Conservation (phyloP, 331 rosid genomes). For the Dryas integrifolia region DNA sequence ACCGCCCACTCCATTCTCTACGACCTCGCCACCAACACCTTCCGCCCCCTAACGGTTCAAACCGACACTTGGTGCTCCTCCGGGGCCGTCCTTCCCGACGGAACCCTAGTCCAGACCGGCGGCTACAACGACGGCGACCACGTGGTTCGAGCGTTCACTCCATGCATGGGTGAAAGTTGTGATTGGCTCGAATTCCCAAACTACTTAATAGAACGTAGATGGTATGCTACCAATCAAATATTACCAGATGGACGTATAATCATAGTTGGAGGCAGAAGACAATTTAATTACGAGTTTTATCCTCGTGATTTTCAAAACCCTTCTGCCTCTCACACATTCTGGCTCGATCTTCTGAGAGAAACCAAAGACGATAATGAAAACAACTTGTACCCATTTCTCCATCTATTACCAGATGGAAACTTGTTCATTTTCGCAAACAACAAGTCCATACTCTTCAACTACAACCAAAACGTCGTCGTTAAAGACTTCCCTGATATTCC, state of each 20-base stretch:
- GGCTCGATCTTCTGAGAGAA: conserved; percentile 41
- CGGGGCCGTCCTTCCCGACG: conserved; percentile 60
- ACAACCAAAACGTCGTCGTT: conserved; percentile 39
- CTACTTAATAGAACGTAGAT: conserved; percentile 49
- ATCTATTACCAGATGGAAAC: conserved; percentile 72
- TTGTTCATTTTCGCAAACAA: conserved; percentile 69
- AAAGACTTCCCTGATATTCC: conserved; percentile 61
- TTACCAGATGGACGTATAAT: conserved; percentile 61
- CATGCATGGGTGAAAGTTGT: conserved; percentile 46
- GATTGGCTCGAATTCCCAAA: conserved; percentile 61
- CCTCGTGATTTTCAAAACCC: conserved; percentile 23
- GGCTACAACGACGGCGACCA: conserved; percentile 65
- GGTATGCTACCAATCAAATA: conserved; percentile 69
- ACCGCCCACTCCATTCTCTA: conserved; percentile 70
- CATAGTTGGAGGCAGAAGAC: conserved; percentile 62
- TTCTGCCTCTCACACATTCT: conserved; percentile 8
- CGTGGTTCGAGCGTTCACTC: conserved; percentile 49
- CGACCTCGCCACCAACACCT: conserved; percentile 40
- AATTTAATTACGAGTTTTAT: conserved; percentile 64
- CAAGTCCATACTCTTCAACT: conserved; percentile 45
- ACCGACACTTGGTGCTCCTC: conserved; percentile 86
- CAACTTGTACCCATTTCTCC: conserved; percentile 70
- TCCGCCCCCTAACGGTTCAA: conserved; percentile 51
- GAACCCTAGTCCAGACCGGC: conserved; percentile 71
- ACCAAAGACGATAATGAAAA: conserved; percentile 52